Evolutionary conservation across 2,329 filamentous ascomycete species (phyloP).

Genomic region (Paecilomyces fulvus): DNA sequence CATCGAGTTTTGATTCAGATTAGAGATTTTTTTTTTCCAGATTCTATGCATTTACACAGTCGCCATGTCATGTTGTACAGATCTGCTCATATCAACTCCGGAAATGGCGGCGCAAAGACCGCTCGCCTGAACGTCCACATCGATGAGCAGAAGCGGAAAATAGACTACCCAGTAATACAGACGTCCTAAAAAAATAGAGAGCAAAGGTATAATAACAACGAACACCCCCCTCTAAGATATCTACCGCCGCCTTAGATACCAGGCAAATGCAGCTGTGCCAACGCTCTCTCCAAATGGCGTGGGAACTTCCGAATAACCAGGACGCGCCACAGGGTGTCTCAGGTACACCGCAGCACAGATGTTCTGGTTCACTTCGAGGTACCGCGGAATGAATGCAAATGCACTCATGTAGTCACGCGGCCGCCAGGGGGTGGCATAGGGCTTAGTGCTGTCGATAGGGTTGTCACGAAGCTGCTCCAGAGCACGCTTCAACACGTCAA

Average conservation of each 20-base stretch:
- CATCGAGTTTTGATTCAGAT: background rate
- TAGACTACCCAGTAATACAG: conserved; percentile 30
- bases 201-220: conserved; percentile 8
- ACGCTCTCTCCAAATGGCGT: conserved; percentile 65
- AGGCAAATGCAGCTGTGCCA: conserved; percentile 81
- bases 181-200: conserved; percentile 13
- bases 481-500: conserved; percentile 44
- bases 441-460: conserved; percentile 65
- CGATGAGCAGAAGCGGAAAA: conserved; percentile 10
- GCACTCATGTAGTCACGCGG: conserved; percentile 80
- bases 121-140: conserved; percentile 11
- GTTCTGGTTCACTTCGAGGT: conserved; percentile 96
- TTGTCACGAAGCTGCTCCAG: conserved; percentile 63
- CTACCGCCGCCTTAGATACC: conserved; percentile 81
- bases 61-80: conserved; percentile 4
- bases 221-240: conserved; percentile 8
- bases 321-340: conserved; percentile 82
- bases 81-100: conserved; percentile 2
- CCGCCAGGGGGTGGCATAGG: conserved; percentile 85
- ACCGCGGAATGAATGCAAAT: conserved; percentile 90
- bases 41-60: conserved; percentile 4
- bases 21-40: background rate
- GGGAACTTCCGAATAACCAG: conserved; percentile 71
- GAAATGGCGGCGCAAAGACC: conserved; percentile 5
- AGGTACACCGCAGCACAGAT: conserved; percentile 94